Base-by-base conservation (phyloP, 257 asterid species). In the Agastache rugosa region DNA sequence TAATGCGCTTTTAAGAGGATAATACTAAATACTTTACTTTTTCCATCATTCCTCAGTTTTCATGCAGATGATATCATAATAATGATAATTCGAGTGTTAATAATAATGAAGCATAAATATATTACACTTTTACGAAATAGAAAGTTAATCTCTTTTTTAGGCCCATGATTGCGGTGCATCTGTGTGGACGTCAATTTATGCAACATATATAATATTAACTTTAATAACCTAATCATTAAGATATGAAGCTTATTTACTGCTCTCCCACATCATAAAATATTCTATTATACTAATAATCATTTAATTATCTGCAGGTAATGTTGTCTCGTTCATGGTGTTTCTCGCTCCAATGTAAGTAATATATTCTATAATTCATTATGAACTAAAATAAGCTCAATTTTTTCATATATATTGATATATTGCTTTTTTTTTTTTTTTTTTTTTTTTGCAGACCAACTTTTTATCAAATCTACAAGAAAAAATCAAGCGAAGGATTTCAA, bases 401-500 rank as follows among this genome's bases (percentile, higher is more conserved):
- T 44, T 12, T 12, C 51, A 48, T 16, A 48, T 1, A 54, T 20
- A 23, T 14, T 6, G 10, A 54, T 54, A 1, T 19, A 14, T 63
- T 17, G 37, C 29, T 63, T 34, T 25, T 23, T 2, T 19, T 22
- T 42, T 11, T 0, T 25, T 42, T n/a, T 58, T 29, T 31, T 34
- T 25, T 15, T 6, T 34, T 37, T 42, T 79, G 82, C 84, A 92
- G 97, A 71, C 88, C 92, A 45, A 85, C 96, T 5, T 90, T 88
- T 68, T 53, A 75, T 11, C 75, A 83, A 67, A 92, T 92, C n/a
- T 77, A 53, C 74, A 84, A 75, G 85, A 86, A 85, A 23, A 90
- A 88, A 83, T 83, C 97, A 3, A 90, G 96, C 6, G 85, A 86
- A 77, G 96, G 92, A 0, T 92, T 76, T 44, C 92, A 90, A 62